Base-by-base conservation (phyloP, 257 asterid species). In the Ilex aquifolium region DNA sequence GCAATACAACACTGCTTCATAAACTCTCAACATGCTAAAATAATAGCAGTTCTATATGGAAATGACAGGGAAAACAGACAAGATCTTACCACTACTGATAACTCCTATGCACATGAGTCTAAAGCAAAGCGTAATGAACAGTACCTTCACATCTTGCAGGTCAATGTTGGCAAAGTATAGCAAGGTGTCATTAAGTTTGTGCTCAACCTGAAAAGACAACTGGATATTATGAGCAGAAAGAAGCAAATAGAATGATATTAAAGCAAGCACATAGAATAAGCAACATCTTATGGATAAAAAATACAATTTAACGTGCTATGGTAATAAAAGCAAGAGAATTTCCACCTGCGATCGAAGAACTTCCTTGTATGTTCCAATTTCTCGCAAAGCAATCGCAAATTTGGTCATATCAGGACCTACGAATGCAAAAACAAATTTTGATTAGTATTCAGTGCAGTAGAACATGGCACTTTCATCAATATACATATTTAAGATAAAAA, bases 331-430 rank as follows among this genome's bases (percentile, higher is more conserved):
- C 48, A 62, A 51, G 50, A 50, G 48, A 62, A 30, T 59, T 44
- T 57, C 66, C 61, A 93, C 99, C 97, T 93, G 85, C 56, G 94
- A 80, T 68, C 84, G 95, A 74, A 93, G 99, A 84, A 80, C 74
- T 80, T 93, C 99, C 77, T 87, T 90, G 85, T 90, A 84, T 36
- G 84, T 90, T 81, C 94, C 99, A 48, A 87, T 85, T 77, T 93
- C 99, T 79, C 90, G 85, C 74, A 93, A 64, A 60, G 91, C 83
- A 64, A 84, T 85, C n/a, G 96, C 90, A 72, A 84, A 90, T 58
- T 93, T 87, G 40, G 87, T 77, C 96, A 93, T 87, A 69, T 90
- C 97, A 57, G 96, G 92, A 65, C 99, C 97, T 93, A 59, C 13
- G 62, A 75, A 69, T 70, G 72, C 31, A 74, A 75, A 31, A 59